These are phyloP conservation scores for Fusarium anguioides DNA, from an alignment of 2,329 filamentous ascomycete genomes.

Conservation along the genomic window DNA sequence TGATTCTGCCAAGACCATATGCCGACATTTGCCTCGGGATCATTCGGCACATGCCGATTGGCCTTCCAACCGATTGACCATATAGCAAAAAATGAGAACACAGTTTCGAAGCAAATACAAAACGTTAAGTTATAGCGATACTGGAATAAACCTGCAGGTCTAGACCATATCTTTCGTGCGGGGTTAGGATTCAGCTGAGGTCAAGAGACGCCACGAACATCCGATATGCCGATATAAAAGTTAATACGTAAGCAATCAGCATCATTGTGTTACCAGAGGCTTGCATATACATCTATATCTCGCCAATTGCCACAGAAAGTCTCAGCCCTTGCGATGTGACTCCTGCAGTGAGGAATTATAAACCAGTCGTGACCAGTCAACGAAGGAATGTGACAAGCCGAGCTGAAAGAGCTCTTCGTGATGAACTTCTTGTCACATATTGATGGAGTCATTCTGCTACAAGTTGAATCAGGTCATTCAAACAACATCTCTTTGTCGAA, in stretches of 20 bases:
- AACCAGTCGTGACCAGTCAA: background rate
- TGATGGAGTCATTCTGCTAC: background rate
- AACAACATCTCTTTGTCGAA: too few relatives aligned
- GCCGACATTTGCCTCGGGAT: too few relatives aligned
- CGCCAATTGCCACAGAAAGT: background rate
- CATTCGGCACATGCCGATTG: too few relatives aligned
- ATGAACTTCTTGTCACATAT: background rate
- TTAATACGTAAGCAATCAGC: background rate
- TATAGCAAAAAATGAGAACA: too few relatives aligned
- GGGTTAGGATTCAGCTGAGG: background rate
- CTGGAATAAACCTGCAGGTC: background rate
- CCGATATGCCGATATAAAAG: background rate
- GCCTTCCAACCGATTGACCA: too few relatives aligned
- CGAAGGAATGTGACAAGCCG: background rate
- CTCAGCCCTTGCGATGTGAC: background rate
- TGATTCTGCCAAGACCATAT: too few relatives aligned
- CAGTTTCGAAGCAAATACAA: background rate
- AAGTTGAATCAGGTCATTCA: too few relatives aligned
- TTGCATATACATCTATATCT: background rate
- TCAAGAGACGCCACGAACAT: background rate
- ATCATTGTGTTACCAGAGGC: constrained; percentile 4
- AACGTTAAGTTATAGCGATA: background rate
- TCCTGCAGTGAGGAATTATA: background rate
- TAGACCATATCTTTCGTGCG: background rate
- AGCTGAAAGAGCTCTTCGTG: background rate